Base-by-base conservation (phyloP, 805 yeast genomes). In the Yamadazyma scolyti region DNA sequence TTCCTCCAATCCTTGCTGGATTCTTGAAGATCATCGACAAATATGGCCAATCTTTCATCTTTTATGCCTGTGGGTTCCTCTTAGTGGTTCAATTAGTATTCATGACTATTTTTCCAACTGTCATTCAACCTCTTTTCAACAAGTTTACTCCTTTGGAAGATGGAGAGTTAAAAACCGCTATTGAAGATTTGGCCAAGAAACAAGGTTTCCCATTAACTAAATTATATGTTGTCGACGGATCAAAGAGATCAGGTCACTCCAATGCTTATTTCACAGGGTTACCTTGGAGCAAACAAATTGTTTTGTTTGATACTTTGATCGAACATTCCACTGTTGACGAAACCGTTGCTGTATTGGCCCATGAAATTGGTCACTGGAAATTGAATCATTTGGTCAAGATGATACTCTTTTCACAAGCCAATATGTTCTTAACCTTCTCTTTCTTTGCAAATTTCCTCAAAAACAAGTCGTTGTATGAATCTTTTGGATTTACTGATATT, bases 301-400 rank as follows among this genome's bases (percentile, higher is more conserved):
- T 93, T 30, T 73, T 93, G 25, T 93, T 71, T 54, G 99, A 93
- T 49, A 93, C 97, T 7, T 73, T 93, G 62, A 81, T 93, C 42
- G 77, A 84, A 39, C 82, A 85, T 37, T 79, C 88, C 20, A 62
- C 88, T 18, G 73, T 76, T 17, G 74, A 72, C 25, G 95, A 93
- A 59, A 85, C 88, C 23, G 86, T 88, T 31, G 97, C 97, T 31
- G 96, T 93, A 1, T 70, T 90, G 43, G 97, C 95, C n/a, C 99
- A 93, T 54, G 99, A 93, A 65, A 82, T 93, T 46, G 99, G 99
- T 30, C 99, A 93, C 58, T 93, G 99, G 99, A 80, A 82, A 48
- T 71, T 83, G 55, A 79, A 82, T 36, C 99, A 93, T 58, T 82
- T 89, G 39, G 67, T 89, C n/a, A 79, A 79, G 53, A 73, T 82